Percentiles rank a stretch among this genome's conserved stretches.
phyloP scores from a whole-genome alignment of 495 filamentous ascomycete genomes.

The Halenospora varia region DNA sequence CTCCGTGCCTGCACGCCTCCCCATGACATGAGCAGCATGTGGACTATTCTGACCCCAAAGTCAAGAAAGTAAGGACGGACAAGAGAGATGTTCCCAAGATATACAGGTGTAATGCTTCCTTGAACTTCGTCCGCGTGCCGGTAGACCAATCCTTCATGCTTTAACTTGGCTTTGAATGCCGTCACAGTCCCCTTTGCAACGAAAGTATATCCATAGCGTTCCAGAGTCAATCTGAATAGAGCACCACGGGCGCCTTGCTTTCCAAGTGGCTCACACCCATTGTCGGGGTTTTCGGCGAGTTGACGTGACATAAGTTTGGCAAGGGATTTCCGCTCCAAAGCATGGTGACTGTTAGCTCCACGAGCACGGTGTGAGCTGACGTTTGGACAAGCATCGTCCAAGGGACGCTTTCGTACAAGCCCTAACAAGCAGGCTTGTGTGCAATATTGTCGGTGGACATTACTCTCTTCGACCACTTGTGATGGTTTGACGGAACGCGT shows the following conservation, averaged over 20 bases:
- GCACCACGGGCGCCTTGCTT: no score
- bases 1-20: slow-evolving; percentile 28
- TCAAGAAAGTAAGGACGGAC: slow-evolving; percentile 24
- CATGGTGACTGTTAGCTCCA: slow-evolving; percentile 9
- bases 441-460: slow-evolving; percentile 16
- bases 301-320: slow-evolving; percentile 9
- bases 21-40: slow-evolving; percentile 46
- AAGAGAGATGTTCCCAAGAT: no score
- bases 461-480: slow-evolving; percentile 11
- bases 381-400: no score
- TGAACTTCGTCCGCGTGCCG: slow-evolving; percentile 28
- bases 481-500: slow-evolving; percentile 8
- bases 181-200: slow-evolving; percentile 40
- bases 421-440: slow-evolving; percentile 17
- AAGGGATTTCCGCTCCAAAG: slow-evolving; percentile 11
- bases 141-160: slow-evolving; percentile 40
- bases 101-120: no score
- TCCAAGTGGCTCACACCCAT: no score
- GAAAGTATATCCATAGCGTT: no score
- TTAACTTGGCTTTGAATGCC: slow-evolving; percentile 30
- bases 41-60: slow-evolving; percentile 34
- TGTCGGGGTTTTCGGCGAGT: slow-evolving; percentile 19
- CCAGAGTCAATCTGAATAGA: no score
- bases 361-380: no score
- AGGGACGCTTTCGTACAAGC: slow-evolving; percentile 15